These are phyloP conservation scores for Beauveria pseudobassiana DNA, from an alignment of 2,329 filamentous ascomycete species.

Conservation along the genomic window DNA sequence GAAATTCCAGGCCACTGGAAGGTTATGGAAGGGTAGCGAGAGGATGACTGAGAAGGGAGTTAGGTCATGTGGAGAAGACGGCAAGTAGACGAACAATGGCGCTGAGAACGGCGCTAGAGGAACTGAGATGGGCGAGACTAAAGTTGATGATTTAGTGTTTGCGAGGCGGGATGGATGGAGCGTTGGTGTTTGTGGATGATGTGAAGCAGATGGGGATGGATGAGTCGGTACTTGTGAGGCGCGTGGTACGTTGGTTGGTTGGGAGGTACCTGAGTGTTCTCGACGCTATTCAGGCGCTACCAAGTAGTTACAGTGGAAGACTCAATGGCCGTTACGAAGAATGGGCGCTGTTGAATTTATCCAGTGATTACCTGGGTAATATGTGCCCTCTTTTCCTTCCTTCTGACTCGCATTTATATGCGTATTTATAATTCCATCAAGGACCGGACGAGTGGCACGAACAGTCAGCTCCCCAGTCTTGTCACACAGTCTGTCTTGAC, in stretches of 20 bases:
- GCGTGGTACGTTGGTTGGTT: neutral
- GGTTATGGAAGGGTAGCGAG: conserved; percentile 4
- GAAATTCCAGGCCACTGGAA: neutral
- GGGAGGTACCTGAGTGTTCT: neutral
- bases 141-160: neutral
- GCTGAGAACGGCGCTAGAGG: neutral
- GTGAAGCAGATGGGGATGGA: neutral
- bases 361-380: too few species aligned
- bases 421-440: too few species aligned
- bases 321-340: too few species aligned
- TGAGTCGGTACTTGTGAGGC: neutral
- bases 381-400: too few species aligned
- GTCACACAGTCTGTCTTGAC: too few species aligned
- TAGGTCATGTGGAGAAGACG: neutral
- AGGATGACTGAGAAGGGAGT: neutral
- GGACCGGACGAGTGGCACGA: too few species aligned
- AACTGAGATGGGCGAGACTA: neutral
- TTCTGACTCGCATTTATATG: too few species aligned
- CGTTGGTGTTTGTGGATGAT: neutral
- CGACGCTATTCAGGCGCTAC: neutral
- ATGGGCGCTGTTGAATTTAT: too few species aligned
- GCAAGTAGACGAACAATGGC: neutral
- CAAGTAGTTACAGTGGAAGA: neutral
- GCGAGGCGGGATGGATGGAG: neutral
- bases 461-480: too few species aligned